A percentile compares a stretch with the other conserved stretches of the same genome.
phyloP scores from a whole-genome alignment of 2,329 filamentous ascomycete species.

The Paraphaeosphaeria sporulosa region DNA sequence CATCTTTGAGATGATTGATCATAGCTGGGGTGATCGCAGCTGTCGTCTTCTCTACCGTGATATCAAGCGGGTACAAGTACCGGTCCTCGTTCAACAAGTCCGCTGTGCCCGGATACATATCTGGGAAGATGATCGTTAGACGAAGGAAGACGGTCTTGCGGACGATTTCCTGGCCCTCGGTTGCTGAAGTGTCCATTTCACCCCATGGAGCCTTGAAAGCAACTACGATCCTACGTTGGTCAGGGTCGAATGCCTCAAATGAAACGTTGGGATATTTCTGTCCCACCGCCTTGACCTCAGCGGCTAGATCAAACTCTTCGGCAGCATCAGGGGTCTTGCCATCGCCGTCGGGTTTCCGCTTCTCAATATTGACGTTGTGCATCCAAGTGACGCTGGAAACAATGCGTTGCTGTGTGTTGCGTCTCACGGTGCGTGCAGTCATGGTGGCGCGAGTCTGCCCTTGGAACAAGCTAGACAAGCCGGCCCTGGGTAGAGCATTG shows the following conservation, averaged over 20 bases:
- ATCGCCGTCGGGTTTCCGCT: conserved; percentile 36
- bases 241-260: conserved; percentile 66
- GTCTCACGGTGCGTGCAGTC: conserved; percentile 59
- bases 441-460: conserved; percentile 49
- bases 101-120: conserved; percentile 57
- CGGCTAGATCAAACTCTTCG: conserved; percentile 54
- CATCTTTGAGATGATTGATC: conserved; percentile 56
- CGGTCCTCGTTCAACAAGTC: conserved; percentile 55
- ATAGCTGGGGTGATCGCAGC: conserved; percentile 60
- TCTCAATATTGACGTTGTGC: conserved; percentile 69
- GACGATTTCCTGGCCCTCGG: conserved; percentile 38
- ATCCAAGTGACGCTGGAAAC: conserved; percentile 70
- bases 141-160: conserved; percentile 62
- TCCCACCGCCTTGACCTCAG: conserved; percentile 68
- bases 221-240: conserved; percentile 61
- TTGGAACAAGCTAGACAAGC: conserved; percentile 7
- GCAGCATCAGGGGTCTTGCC: conserved; percentile 26
- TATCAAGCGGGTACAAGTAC: conserved; percentile 55
- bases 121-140: conserved; percentile 65
- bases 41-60: conserved; percentile 65
- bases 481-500: conserved; percentile 21
- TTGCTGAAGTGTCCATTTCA: conserved; percentile 46
- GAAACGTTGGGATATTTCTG: conserved; percentile 67
- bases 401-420: conserved; percentile 56
- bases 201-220: conserved; percentile 69